phyloP scores from a whole-genome alignment of 768 basidiomycete species.

The Glaciozyma antarctica region DNA sequence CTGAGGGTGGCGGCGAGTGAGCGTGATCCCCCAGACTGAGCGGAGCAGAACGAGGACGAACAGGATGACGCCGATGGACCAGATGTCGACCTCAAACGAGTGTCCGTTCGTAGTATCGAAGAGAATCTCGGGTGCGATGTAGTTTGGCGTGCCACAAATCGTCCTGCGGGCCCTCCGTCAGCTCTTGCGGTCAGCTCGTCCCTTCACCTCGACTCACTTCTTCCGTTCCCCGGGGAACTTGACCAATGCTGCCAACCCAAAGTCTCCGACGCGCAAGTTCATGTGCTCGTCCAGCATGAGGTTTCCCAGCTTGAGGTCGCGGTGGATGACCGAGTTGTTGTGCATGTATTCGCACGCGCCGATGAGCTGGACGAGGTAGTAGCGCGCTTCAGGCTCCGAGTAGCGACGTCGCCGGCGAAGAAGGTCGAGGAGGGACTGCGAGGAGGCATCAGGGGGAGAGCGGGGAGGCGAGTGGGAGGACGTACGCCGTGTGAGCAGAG shows the following conservation, averaged over 20 bases:
- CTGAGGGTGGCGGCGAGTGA: conserved; percentile 29
- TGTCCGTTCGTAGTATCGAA: conserved; percentile 94
- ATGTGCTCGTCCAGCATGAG: conserved; percentile 81
- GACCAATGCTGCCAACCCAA: conserved; percentile 91
- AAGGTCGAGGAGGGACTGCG: conserved; percentile 49
- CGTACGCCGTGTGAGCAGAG: conserved; percentile 70
- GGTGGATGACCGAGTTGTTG: conserved; percentile 88
- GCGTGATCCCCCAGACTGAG: neutral
- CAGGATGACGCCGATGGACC: conserved; percentile 93
- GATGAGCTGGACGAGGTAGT: conserved; percentile 86
- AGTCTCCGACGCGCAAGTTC: conserved; percentile 96
- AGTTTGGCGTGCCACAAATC: conserved; percentile 96
- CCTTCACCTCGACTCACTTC: conserved; percentile 49
- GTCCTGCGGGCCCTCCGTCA: conserved; percentile 46
- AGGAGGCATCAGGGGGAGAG: neutral
- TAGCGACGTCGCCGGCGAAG: conserved; percentile 40
- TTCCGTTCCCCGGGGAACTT: conserved; percentile 93
- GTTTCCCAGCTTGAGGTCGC: conserved; percentile 93
- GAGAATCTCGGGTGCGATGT: conserved; percentile 94
- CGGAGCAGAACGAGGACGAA: conserved; percentile 31
- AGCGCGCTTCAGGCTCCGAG: conserved; percentile 84
- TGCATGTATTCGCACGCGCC: conserved; percentile 98
- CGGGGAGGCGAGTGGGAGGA: conserved; percentile 2
- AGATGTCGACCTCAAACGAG: conserved; percentile 96
- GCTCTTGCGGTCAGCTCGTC: neutral